Evolutionary conservation across 176 grass and related monocot species (phyloP).

Genomic region (Olyra latifolia): DNA sequence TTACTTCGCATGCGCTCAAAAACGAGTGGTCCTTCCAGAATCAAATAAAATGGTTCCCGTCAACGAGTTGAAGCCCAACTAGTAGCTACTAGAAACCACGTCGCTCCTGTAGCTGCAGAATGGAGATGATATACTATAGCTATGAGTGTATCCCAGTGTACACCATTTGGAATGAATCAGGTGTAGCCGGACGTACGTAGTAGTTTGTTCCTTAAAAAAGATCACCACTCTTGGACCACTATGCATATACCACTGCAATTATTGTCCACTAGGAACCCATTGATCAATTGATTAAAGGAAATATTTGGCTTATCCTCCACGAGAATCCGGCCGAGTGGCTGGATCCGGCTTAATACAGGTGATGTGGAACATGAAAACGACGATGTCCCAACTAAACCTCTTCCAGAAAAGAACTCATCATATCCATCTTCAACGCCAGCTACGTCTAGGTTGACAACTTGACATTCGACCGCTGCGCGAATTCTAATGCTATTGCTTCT

Average conservation of each 20-base stretch:
- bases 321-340: not conserved
- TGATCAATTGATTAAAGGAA: not conserved
- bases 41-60: not conserved
- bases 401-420: not conserved
- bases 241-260: not conserved
- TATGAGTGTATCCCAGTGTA: not conserved
- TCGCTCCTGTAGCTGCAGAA: not conserved
- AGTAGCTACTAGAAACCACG: not conserved
- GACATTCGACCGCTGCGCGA: not conserved
- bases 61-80: not conserved
- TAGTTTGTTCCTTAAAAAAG: too few relatives aligned
- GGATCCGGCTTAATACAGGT: not conserved
- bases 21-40: not conserved
- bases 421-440: not conserved
- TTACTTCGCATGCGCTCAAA: not conserved
- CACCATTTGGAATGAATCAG: not conserved
- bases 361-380: not conserved
- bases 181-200: not conserved
- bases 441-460: conserved; percentile 11
- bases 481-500: too few relatives aligned
- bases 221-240: not conserved
- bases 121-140: not conserved
- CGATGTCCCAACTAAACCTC: not conserved
- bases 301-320: not conserved
- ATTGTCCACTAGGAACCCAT: not conserved